These are phyloP conservation scores for Metrosideros polymorpha DNA, from an alignment of 441 rosid species.

Conservation along the genomic window DNA sequence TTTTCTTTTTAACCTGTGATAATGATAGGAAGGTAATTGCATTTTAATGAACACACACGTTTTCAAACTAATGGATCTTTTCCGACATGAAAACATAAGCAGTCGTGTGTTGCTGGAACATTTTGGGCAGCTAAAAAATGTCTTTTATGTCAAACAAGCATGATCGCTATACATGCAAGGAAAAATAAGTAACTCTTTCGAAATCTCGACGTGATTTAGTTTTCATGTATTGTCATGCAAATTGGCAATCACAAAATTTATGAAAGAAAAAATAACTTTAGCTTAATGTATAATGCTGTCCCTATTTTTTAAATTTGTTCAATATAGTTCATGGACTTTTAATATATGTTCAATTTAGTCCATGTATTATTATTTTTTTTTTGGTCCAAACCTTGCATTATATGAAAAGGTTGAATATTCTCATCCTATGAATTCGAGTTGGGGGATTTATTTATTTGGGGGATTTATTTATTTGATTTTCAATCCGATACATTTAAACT, in stretches of 20 bases:
- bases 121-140: background rate
- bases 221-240: background rate
- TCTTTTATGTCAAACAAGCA: background rate
- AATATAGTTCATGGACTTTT: no score
- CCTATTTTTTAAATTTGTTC: no score
- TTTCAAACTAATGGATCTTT: background rate
- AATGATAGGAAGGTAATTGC: background rate
- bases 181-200: background rate
- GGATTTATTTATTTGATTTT: background rate
- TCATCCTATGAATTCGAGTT: accelerated
- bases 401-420: background rate
- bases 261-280: background rate
- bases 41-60: background rate
- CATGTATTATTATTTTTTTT: no score
- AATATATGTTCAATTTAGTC: background rate
- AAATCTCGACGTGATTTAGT: background rate
- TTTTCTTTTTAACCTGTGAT: background rate
- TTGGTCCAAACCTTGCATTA: no score
- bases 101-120: background rate
- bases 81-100: background rate
- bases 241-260: background rate
- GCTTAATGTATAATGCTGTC: background rate
- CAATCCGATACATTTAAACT: no score
- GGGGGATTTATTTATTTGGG: no score
- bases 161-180: background rate